Percentiles rank a stretch among this genome's conserved stretches.
Evolutionary conservation across 2,329 filamentous ascomycete species (phyloP).

Genomic region (Botryotinia calthae): DNA sequence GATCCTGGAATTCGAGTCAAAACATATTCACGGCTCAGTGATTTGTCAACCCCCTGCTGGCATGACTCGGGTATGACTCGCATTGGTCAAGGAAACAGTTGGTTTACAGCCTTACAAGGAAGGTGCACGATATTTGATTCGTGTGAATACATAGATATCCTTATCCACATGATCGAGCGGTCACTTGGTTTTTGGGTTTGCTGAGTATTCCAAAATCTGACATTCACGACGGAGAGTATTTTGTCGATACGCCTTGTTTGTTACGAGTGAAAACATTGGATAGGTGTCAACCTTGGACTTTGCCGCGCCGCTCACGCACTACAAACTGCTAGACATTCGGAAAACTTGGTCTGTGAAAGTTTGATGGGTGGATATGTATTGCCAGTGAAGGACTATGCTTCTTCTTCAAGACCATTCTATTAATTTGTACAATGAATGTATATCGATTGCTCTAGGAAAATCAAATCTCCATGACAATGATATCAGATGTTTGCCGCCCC

Average conservation of each 20-base stretch:
- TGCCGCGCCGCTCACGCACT: not conserved
- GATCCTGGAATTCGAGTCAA: not conserved
- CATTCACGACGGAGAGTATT: not conserved
- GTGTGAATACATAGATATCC: not conserved
- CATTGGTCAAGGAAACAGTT: conserved; percentile 4
- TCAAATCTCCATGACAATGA: not conserved
- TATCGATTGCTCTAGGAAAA: not conserved
- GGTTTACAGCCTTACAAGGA: conserved; percentile 16
- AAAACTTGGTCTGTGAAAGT: not conserved
- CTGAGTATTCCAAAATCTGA: not conserved
- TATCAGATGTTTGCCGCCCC: not conserved
- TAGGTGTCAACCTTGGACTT: not conserved
- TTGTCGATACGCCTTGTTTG: not conserved
- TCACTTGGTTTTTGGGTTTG: conserved; percentile 10
- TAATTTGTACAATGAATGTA: conserved; percentile 14
- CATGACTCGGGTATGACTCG: conserved; percentile 9
- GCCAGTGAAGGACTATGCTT: not conserved
- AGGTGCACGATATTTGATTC: not conserved
- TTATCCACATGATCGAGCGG: conserved; percentile 3
- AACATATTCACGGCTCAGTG: not conserved
- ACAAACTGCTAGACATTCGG: not conserved
- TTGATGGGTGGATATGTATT: not conserved
- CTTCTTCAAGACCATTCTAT: not conserved
- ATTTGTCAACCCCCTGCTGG: not conserved
- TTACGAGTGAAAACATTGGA: not conserved